Evolutionary conservation across 371 early-diverging fungal species (phyloP).

Genomic region (Fennellomyces sp.): DNA sequence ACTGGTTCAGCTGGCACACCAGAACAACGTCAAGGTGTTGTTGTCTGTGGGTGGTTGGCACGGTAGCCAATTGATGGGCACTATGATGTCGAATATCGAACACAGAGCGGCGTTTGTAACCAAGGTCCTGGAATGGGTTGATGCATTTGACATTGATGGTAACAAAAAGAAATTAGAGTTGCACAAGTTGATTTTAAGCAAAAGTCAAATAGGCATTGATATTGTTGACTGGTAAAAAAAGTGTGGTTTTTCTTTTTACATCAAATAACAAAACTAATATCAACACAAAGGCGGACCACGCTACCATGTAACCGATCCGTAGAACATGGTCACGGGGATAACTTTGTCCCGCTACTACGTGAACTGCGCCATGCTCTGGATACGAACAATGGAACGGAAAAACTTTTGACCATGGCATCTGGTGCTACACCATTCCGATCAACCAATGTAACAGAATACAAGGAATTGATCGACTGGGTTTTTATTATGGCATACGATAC

Average conservation of each 20-base stretch:
- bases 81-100: slow-evolving; percentile 43
- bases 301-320: background rate
- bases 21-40: slow-evolving; percentile 60
- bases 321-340: background rate
- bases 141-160: slow-evolving; percentile 20
- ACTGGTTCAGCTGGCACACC: slow-evolving; percentile 55
- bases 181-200: no score
- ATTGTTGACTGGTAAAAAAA: slow-evolving; percentile 3
- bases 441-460: background rate
- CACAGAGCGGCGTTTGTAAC: slow-evolving; percentile 43
- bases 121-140: slow-evolving; percentile 12
- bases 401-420: background rate
- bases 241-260: background rate
- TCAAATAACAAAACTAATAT: background rate
- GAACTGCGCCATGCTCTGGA: background rate
- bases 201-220: slow-evolving; percentile 5
- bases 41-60: slow-evolving; percentile 81
- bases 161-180: no score
- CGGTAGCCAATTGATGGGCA: slow-evolving; percentile 64
- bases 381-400: background rate
- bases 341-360: background rate
- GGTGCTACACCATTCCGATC: background rate
- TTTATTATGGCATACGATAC: slow-evolving; percentile 5
- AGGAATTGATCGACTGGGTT: slow-evolving; percentile 5
- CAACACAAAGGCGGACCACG: background rate